Conservation (phyloP, 2,329 filamentous ascomycete genomes). For the Penicillium sp. region DNA sequence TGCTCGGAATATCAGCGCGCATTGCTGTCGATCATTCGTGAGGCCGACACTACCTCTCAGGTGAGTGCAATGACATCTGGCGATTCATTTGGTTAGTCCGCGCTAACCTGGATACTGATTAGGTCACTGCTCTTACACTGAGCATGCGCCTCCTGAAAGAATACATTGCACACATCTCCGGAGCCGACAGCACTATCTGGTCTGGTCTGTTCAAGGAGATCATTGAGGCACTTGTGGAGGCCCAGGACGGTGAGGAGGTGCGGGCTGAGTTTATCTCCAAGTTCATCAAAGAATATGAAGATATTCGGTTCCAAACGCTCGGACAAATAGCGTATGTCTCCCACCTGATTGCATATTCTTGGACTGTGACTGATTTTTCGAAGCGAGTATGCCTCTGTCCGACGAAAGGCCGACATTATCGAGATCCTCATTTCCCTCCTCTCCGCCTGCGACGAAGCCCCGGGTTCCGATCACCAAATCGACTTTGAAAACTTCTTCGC, state of each 20-base stretch:
- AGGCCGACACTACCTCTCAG: constrained; percentile 61
- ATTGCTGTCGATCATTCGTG: constrained; percentile 63
- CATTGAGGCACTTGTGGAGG: constrained; percentile 62
- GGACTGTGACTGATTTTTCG: constrained; percentile 6
- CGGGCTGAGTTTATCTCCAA: constrained; percentile 74
- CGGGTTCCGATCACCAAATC: constrained; percentile 43
- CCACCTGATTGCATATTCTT: neutral
- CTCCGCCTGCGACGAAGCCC: constrained; percentile 65
- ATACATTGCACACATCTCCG: constrained; percentile 66
- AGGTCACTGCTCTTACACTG: constrained; percentile 72
- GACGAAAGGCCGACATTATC: constrained; percentile 32
- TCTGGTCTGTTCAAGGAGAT: constrained; percentile 69
- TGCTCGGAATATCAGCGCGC: constrained; percentile 69
- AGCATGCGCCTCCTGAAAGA: constrained; percentile 83
- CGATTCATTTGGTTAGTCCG: neutral
- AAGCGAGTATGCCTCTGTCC: constrained; percentile 39
- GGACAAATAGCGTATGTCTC: constrained; percentile 67
- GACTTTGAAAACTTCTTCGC: constrained; percentile 40
- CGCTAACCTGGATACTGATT: constrained; percentile 20
- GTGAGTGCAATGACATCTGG: constrained; percentile 27
- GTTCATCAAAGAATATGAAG: constrained; percentile 77
- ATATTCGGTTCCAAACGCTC: constrained; percentile 82
- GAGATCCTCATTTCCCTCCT: constrained; percentile 44
- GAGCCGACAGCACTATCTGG: constrained; percentile 68
- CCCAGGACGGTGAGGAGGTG: constrained; percentile 60